Conservation (phyloP, 1,284 basidiomycete genomes). For the Pseudozyma thailandica region DNA sequence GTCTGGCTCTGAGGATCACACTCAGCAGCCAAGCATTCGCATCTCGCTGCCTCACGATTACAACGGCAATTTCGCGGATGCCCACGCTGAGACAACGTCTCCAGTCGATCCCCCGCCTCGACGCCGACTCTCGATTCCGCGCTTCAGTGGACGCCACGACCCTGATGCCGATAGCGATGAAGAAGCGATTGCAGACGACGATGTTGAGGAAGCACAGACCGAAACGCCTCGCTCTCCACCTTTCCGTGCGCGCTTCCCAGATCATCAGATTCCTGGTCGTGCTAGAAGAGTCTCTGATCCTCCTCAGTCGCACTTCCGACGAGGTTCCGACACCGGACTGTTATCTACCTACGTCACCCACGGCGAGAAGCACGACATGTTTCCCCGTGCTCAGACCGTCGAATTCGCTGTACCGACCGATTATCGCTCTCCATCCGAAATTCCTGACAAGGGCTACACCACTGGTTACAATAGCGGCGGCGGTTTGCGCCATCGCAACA, state of each 20-base stretch:
- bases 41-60: slow-evolving; percentile 32
- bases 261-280: slow-evolving; percentile 15
- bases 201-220: background rate
- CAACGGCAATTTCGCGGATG: background rate
- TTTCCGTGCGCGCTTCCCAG: slow-evolving; percentile 40
- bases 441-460: slow-evolving; percentile 22
- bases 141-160: slow-evolving; percentile 31
- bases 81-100: background rate
- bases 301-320: slow-evolving; percentile 30
- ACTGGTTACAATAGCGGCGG: slow-evolving; percentile 10
- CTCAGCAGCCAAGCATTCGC: slow-evolving; percentile 38
- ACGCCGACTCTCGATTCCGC: slow-evolving; percentile 36
- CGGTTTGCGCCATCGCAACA: slow-evolving; percentile 33
- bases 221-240: slow-evolving; percentile 17
- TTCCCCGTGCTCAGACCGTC: slow-evolving; percentile 73
- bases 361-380: slow-evolving; percentile 58
- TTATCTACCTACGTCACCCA: slow-evolving; percentile 10
- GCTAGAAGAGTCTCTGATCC: slow-evolving; percentile 50
- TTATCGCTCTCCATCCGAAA: slow-evolving; percentile 24
- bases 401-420: slow-evolving; percentile 71
- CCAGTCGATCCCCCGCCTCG: slow-evolving; percentile 2
- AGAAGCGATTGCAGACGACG: slow-evolving; percentile 19
- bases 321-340: slow-evolving; percentile 49
- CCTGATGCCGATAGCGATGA: slow-evolving; percentile 38
- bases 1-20: slow-evolving; percentile 5